phyloP scores from a whole-genome alignment of 2,329 filamentous ascomycete genomes.

The Neocucurbitaria cava region DNA sequence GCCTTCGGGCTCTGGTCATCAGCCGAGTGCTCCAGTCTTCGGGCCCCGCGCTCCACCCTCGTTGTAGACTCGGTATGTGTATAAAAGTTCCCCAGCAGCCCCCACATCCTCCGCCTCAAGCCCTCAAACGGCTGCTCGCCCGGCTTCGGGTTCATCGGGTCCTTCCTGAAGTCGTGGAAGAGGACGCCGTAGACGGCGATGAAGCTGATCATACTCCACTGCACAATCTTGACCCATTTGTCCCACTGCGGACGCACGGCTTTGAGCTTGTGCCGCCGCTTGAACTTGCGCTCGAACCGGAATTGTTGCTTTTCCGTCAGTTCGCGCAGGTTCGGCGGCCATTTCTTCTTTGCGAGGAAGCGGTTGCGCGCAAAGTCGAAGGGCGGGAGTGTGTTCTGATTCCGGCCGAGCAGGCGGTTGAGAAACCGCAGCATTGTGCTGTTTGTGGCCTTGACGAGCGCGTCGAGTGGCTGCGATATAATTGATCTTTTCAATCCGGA shows the following conservation, averaged over 20 bases:
- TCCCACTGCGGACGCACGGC: conserved; percentile 69
- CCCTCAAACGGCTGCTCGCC: conserved; percentile 42
- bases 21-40: conserved; percentile 14
- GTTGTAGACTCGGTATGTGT: conserved; percentile 31
- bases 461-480: conserved; percentile 1
- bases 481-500: conserved; percentile 4
- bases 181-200: conserved; percentile 62
- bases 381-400: conserved; percentile 45
- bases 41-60: conserved; percentile 13
- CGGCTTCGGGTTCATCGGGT: conserved; percentile 40
- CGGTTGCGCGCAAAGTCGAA: conserved; percentile 61
- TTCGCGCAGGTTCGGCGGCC: conserved; percentile 78
- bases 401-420: conserved; percentile 57
- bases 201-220: conserved; percentile 61
- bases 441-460: not conserved
- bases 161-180: conserved; percentile 63
- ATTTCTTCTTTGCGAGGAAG: conserved; percentile 72
- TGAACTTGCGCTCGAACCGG: conserved; percentile 79
- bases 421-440: conserved; percentile 47
- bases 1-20: conserved; percentile 2
- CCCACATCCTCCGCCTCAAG: conserved; percentile 36
- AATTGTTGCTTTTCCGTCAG: conserved; percentile 77
- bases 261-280: conserved; percentile 70
- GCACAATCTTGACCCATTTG: conserved; percentile 69
- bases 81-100: conserved; percentile 34